These are phyloP conservation scores for Daldinia sp. DNA, from an alignment of 2,329 filamentous ascomycete genomes.

Conservation along the genomic window DNA sequence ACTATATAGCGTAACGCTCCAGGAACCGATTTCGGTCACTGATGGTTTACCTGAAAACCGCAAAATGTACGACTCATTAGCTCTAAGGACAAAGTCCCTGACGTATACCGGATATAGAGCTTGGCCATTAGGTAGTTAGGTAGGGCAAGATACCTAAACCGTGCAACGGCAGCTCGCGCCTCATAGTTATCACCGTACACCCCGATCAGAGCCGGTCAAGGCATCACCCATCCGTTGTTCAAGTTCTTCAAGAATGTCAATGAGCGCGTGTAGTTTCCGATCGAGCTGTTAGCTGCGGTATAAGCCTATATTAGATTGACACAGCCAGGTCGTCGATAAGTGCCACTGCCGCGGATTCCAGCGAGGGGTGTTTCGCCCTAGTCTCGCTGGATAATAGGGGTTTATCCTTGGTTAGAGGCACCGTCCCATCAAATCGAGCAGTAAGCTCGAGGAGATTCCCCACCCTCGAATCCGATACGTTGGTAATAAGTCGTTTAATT, in stretches of 20 bases:
- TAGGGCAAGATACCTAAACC: slow-evolving; percentile 4
- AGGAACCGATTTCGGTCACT: background rate
- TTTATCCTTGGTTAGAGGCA: background rate
- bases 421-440: background rate
- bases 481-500: background rate
- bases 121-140: background rate
- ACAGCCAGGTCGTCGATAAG: background rate
- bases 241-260: background rate
- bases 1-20: background rate
- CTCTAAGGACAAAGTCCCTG: background rate
- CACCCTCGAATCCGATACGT: background rate
- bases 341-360: background rate
- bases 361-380: background rate
- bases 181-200: slow-evolving; percentile 1
- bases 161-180: slow-evolving; percentile 1
- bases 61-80: background rate
- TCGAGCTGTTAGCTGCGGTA: background rate
- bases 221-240: slow-evolving; percentile 4
- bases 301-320: background rate
- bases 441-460: background rate
- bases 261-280: background rate
- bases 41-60: background rate
- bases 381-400: background rate
- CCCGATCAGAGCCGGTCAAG: slow-evolving; percentile 1
- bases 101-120: background rate